Evolutionary conservation across 169 alveolate genomes (phyloP), one percentile per base, ranked within the genome.

Genomic region (Eimeria zaria): DNA sequence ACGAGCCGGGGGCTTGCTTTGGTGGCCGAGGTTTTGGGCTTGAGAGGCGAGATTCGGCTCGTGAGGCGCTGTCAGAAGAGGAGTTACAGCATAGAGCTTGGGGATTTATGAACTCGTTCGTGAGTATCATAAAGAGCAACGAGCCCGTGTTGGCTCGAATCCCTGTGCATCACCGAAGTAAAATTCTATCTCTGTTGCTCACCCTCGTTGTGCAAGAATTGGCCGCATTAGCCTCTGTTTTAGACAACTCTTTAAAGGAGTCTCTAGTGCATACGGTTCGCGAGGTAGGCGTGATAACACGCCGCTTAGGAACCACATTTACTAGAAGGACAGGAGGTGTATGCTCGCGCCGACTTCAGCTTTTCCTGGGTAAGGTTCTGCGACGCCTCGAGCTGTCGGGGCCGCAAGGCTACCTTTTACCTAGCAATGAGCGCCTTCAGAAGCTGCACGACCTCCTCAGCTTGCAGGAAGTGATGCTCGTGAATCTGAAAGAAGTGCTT

Each of bases 301-400:
- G 53, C 81, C 81, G 81, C 53, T 18, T 71, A 20, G 81, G 81
- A 39, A 71, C 51, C 53, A 71, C 81, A 71, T 16, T 71, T 39
- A 71, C 81, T 71, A 71, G 81, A 18, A 71, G 30, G 53, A 71
- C 51, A 30, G 81, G 81, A 33, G 81, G 81, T n/a, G 27, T 36
- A 2, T 71, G 81, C 39, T 71, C 81, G 51, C 81, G 81, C 51
- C 81, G 81, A 9, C 81, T 71, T 71, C 81, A 71, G 81, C 51
- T 71, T 71, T 71, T 24, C 81, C 81, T 71, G 53, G 27, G 33
- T n/a, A 39, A 36, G 7, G 53, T 71, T 36, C 51, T 71, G 6
- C 81, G 51, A 8, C 81, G 81, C 53, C 81, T 71, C 30, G 81
- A 71, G 81, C 53, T 71, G 48, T 71, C 81, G 8, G 81, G 81